Evolutionary conservation across 768 basidiomycete genomes (phyloP), one percentile per base, ranked within the genome.

Genomic region (Coprinellus aureogranulatus): DNA sequence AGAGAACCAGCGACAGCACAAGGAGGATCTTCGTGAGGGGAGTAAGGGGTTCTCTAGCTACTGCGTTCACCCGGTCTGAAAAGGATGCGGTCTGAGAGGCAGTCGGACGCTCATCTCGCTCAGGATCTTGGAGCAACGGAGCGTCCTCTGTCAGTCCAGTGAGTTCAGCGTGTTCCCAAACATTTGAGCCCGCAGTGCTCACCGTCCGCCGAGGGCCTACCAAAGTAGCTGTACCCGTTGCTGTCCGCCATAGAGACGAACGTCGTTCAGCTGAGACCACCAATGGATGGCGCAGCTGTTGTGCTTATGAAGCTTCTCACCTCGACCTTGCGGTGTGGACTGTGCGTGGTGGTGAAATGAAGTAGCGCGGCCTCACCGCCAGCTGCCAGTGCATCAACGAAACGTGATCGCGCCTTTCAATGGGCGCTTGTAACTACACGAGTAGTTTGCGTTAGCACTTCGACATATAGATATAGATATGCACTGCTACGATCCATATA

Each of bases 21-120:
- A 93, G 84, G 1, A 98, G 85, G 52, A 92, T 76, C 75, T 92
- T 90, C 50, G 92, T 87, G 59, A 97, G 81, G 22, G 88, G 79
- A 0, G 93, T 92, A 34, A 98, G 81, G 1, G 89, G 89, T 65
- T 92, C 88, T 61, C 87, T 85, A 3, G 85, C 82, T 57, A 85
- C 75, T 11, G 81, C 71, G 26, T 82, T 77, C 44, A 89, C 65
- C 41, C 75, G 81, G 60, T 84, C 73, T 42, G 76, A 59, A 53
- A 84, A 70, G 1, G 78, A 71, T 0, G 70, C 20, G 18, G 27
- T 62, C 64, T 48, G 59, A 57, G n/a, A 62, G 63, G 31, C 60
- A 62, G 47, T 45, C 60, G 61, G 20, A 56, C 37, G 39, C 64
- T 66, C 45, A 41, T 78, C 79, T 18, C 73, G 67, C 18, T 77